Evolutionary conservation across 371 early-diverging fungal species (phyloP).

Genomic region (Mortierella sp.): DNA sequence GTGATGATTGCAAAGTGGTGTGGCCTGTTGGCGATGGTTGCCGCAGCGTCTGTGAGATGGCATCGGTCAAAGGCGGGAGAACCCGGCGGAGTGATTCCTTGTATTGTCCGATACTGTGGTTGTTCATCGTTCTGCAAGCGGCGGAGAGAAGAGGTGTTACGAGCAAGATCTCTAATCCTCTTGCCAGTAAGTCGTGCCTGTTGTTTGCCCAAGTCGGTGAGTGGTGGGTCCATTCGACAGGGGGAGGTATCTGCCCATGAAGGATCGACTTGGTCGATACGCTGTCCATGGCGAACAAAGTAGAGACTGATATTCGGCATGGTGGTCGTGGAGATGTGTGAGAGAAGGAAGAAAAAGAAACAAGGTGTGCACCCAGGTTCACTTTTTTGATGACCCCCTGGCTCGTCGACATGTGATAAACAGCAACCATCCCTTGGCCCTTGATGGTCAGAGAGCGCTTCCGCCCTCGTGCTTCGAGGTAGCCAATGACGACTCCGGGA

Average conservation of each 20-base stretch:
- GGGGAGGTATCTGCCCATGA: slow-evolving; percentile 55
- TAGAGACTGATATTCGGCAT: slow-evolving; percentile 53
- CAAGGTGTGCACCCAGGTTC: too few relatives aligned
- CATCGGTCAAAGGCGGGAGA: slow-evolving; percentile 19
- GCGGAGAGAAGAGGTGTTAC: slow-evolving; percentile 9
- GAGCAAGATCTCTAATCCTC: slow-evolving; percentile 34
- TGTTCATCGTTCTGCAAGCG: not conserved
- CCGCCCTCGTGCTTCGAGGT: too few relatives aligned
- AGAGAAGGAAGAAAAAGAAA: too few relatives aligned
- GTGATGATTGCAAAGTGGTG: slow-evolving; percentile 53
- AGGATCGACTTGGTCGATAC: slow-evolving; percentile 63
- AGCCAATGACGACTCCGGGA: too few relatives aligned
- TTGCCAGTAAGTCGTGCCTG: slow-evolving; percentile 59
- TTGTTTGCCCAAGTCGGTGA: slow-evolving; percentile 57
- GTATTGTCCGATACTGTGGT: slow-evolving; percentile 7
- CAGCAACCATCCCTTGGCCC: too few relatives aligned
- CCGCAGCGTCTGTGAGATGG: not conserved
- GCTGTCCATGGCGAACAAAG: slow-evolving; percentile 67
- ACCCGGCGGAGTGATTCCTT: slow-evolving; percentile 39
- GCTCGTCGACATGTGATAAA: too few relatives aligned
- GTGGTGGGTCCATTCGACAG: slow-evolving; percentile 64
- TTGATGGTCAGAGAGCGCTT: too few relatives aligned
- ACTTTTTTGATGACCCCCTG: too few relatives aligned
- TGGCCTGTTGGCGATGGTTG: slow-evolving; percentile 6
- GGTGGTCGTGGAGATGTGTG: too few relatives aligned